Evolutionary conservation across 805 yeast species (phyloP), one percentile per base, ranked within the genome.

Genomic region (Kuraishia borneana): DNA sequence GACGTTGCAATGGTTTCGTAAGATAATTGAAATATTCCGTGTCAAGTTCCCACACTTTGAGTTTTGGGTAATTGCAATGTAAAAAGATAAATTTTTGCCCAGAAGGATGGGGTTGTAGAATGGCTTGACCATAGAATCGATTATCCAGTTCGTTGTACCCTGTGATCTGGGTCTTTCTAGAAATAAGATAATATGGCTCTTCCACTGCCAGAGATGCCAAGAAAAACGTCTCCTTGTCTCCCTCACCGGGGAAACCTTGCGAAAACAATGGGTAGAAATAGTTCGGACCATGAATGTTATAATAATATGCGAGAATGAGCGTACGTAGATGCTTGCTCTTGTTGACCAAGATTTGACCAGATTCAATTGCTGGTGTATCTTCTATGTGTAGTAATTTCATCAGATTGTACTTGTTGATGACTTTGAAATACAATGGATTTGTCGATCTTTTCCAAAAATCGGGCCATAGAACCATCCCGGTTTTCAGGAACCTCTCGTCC

Each of bases 181-280:
- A 9, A 14, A 31, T 25, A 13, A 23, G n/a, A 31, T 38, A 52
- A 3, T 51, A 44, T 2, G 46, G 46, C 29, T 53, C 58, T 6
- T 42, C 42, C 5, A 47, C 40, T 6, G 46, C 76, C 35, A 65
- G 62, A 3, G 87, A 83, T 2, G 84, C 87, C 7, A 80, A 73
- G 26, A 74, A 67, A 43, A 77, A 79, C 0, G 89, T 78, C 47
- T 81, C 89, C 48, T 81, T 81, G 47, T 81, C 89, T 34, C 89
- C 88, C 58, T 80, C 82, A 19, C 89, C 89, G 1, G 84, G 76
- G 18, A 73, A 63, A 3, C 84, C 84, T 47, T 79, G 88, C 0
- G 83, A 70, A 42, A 81, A 61, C 37, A 81, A 53, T 8, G 77
- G 79, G 45, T 80, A 81, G 50, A 73, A 81, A 55, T 68, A 74